Percentiles rank a stretch among this genome's conserved stretches.
Evolutionary conservation across 2,329 filamentous ascomycete species (phyloP).

Genomic region (Triangularia setosa): DNA sequence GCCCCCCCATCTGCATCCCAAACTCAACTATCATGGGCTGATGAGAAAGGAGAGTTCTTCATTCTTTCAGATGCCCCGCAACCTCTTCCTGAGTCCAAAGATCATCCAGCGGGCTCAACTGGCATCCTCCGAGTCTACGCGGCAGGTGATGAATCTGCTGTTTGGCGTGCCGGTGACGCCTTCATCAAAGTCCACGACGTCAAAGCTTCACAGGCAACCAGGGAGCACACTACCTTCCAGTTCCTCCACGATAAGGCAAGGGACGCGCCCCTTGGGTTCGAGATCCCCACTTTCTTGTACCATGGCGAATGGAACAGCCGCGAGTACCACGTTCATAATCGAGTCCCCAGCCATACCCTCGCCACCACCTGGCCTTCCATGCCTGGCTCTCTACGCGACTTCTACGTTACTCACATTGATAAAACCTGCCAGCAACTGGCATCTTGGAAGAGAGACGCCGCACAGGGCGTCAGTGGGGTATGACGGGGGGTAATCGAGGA

Average conservation of each 20-base stretch:
- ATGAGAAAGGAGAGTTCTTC: slow-evolving; percentile 3
- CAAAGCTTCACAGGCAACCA: slow-evolving; percentile 4
- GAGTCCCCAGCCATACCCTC: slow-evolving; percentile 28
- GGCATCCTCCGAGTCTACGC: neutral
- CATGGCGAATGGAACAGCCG: slow-evolving; percentile 24
- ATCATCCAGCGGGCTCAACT: neutral
- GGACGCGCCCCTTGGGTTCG: slow-evolving; percentile 13
- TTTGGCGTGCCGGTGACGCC: slow-evolving; percentile 22
- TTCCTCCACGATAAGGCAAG: slow-evolving; percentile 11
- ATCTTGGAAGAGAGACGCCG: slow-evolving; percentile 7
- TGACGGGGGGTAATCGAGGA: slow-evolving; percentile 18
- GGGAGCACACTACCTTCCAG: slow-evolving; percentile 21
- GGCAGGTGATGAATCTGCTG: slow-evolving; percentile 6
- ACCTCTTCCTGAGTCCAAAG: neutral
- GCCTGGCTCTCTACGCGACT: slow-evolving; percentile 20
- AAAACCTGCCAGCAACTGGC: slow-evolving; percentile 17
- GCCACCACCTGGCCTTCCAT: slow-evolving; percentile 26
- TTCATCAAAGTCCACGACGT: slow-evolving; percentile 21
- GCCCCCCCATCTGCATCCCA: neutral
- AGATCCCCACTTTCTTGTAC: slow-evolving; percentile 19
- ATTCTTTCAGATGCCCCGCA: neutral
- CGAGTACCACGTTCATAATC: slow-evolving; percentile 28
- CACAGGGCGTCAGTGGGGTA: slow-evolving; percentile 16
- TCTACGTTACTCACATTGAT: slow-evolving; percentile 24
- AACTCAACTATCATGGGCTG: slow-evolving; percentile 4